A percentile compares a stretch with the other conserved stretches of the same genome.
Conservation (phyloP, 305 asterid genomes). For the Striga hermonthica region DNA sequence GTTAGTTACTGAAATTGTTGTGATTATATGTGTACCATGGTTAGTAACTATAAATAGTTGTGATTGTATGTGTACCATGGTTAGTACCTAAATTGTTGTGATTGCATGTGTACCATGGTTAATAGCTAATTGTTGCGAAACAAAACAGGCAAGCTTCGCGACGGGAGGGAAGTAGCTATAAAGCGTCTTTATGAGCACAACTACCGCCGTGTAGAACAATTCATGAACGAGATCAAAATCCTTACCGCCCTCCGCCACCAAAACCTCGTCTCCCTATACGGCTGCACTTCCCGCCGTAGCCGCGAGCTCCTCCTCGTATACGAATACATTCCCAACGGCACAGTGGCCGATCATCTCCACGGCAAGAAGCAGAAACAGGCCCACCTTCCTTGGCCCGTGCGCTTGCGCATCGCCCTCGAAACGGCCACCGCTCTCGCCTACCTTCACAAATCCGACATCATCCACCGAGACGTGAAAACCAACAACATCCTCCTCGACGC, state of each 20-base stretch:
- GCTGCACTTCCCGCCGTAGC: constrained; percentile 72
- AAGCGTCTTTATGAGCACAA: constrained; percentile 75
- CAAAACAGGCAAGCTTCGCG: constrained; percentile 56
- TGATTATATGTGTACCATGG: constrained; percentile 50
- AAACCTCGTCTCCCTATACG: constrained; percentile 68
- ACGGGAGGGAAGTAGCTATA: constrained; percentile 84
- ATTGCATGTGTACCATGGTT: constrained; percentile 67
- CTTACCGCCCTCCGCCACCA: constrained; percentile 66
- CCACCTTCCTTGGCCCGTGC: constrained; percentile 51
- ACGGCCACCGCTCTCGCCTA: constrained; percentile 66
- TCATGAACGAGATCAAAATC: constrained; percentile 69
- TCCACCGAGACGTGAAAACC: constrained; percentile 83
- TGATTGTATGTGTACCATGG: constrained; percentile 50
- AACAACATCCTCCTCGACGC: constrained; percentile 60
- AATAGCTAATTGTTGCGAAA: constrained; percentile 12
- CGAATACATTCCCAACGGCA: constrained; percentile 69
- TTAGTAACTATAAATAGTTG: too few species aligned
- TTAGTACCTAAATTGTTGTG: constrained; percentile 30
- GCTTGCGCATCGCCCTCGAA: constrained; percentile 71
- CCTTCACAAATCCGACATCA: constrained; percentile 67
- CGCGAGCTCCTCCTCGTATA: constrained; percentile 77
- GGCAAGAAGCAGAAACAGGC: constrained; percentile 41
- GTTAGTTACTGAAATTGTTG: too few species aligned
- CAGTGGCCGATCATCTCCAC: constrained; percentile 73
- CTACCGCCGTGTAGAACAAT: constrained; percentile 62